Percentiles rank a stretch among this genome's conserved stretches.
These are phyloP conservation scores for Quercus tomentella DNA, from an alignment of 331 rosid genomes.

Conservation along the genomic window DNA sequence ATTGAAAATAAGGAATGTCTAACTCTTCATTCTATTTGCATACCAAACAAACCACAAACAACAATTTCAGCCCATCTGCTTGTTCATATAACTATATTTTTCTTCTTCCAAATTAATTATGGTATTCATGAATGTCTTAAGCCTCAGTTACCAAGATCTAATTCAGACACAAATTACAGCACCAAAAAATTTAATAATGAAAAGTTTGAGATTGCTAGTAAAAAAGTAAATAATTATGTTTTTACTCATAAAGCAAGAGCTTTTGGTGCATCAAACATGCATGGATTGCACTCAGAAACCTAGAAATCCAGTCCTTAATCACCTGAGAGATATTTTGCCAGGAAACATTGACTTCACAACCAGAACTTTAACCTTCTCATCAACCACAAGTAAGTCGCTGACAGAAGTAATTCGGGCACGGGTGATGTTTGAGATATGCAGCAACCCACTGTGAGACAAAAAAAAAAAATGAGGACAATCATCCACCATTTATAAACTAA, in stretches of 20 bases:
- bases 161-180: background rate
- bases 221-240: background rate
- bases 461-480: background rate
- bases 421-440: conserved; percentile 79
- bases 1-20: background rate
- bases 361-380: conserved; percentile 70
- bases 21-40: background rate
- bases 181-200: background rate
- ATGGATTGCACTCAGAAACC: conserved; percentile 5
- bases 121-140: background rate
- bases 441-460: conserved; percentile 65
- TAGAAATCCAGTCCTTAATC: conserved; percentile 7
- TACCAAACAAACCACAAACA: background rate
- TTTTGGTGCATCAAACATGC: conserved; percentile 4
- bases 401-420: conserved; percentile 57
- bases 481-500: background rate
- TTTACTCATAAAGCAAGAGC: background rate
- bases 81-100: background rate
- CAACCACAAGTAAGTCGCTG: conserved; percentile 57
- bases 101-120: background rate
- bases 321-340: conserved; percentile 82
- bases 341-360: conserved; percentile 81
- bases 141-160: background rate
- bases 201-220: background rate
- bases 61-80: background rate